These are phyloP conservation scores for Xylaria arbuscula DNA, from an alignment of 2,329 filamentous ascomycete species.

Conservation along the genomic window DNA sequence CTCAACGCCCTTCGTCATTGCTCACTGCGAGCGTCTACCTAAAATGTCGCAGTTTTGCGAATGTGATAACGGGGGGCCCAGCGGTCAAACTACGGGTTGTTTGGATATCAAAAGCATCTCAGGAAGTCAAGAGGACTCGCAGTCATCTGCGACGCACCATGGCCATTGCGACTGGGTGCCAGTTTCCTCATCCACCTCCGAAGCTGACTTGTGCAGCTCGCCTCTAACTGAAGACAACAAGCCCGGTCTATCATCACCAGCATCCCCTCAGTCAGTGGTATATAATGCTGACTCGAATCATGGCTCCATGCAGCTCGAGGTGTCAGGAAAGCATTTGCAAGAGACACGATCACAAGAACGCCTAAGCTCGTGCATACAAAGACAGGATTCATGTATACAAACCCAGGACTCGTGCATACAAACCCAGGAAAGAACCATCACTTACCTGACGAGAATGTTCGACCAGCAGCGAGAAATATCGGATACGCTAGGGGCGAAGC, in stretches of 20 bases:
- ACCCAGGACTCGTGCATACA: background rate
- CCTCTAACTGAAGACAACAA: conserved; percentile 3
- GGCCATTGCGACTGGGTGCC: conserved; percentile 14
- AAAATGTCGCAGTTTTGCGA: conserved; percentile 7
- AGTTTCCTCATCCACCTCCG: conserved; percentile 3
- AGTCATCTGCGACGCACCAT: background rate
- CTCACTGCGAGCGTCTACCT: background rate
- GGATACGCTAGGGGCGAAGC: conserved; percentile 3
- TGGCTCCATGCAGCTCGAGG: background rate
- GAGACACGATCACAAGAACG: background rate
- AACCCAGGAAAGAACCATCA: background rate
- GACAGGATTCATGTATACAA: background rate
- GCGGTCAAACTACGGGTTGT: background rate
- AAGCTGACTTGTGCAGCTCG: background rate
- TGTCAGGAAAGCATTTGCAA: background rate
- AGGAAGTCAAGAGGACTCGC: background rate
- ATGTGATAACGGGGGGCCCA: background rate
- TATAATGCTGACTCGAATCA: background rate
- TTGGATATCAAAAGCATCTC: background rate
- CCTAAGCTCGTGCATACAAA: background rate
- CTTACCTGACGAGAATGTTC: background rate
- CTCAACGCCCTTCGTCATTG: background rate
- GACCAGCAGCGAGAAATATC: background rate
- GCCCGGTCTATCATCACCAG: background rate
- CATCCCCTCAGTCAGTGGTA: background rate